A percentile compares a stretch with the other conserved stretches of the same genome.
Conservation (phyloP, 352 stramenopile species). For the Pythium sukuiense region DNA sequence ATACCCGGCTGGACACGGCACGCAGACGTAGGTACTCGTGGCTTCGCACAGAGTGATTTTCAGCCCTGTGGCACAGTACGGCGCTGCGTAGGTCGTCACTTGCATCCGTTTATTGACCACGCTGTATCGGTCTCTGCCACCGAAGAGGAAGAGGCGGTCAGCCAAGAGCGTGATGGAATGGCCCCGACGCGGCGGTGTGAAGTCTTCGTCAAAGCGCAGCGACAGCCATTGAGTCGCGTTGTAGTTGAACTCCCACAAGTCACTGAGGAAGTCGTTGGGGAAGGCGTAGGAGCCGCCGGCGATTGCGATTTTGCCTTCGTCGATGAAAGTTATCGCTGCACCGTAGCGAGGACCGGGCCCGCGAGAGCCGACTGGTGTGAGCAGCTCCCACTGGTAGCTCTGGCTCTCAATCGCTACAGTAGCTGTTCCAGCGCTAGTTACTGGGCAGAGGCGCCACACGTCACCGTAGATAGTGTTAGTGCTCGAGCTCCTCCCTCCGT, state of each 20-base stretch:
- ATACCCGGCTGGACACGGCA: slow-evolving; percentile 56
- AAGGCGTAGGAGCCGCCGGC: slow-evolving; percentile 72
- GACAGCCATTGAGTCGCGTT: slow-evolving; percentile 68
- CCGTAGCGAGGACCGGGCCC: slow-evolving; percentile 60
- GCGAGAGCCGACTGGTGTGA: slow-evolving; percentile 42
- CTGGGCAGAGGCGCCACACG: slow-evolving; percentile 67
- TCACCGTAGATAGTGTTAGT: slow-evolving; percentile 61
- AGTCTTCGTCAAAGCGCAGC: slow-evolving; percentile 50
- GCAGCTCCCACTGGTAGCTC: slow-evolving; percentile 53
- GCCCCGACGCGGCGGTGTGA: slow-evolving; percentile 46
- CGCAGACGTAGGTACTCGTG: slow-evolving; percentile 58
- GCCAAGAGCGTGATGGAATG: slow-evolving; percentile 54
- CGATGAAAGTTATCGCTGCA: slow-evolving; percentile 48
- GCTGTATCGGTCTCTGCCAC: slow-evolving; percentile 58
- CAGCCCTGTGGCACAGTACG: slow-evolving; percentile 43
- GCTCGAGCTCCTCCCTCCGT: slow-evolving; percentile 49
- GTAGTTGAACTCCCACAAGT: slow-evolving; percentile 72
- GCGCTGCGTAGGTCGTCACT: slow-evolving; percentile 48
- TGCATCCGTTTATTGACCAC: slow-evolving; percentile 58
- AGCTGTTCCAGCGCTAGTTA: background rate
- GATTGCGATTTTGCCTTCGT: slow-evolving; percentile 60
- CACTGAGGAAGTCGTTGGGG: slow-evolving; percentile 69
- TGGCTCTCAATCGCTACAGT: slow-evolving; percentile 36
- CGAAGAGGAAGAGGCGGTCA: slow-evolving; percentile 54
- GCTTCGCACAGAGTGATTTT: slow-evolving; percentile 58